These are phyloP conservation scores for Scheffersomyces illinoinensis DNA, from an alignment of 1,139 yeast species.

Conservation along the genomic window DNA sequence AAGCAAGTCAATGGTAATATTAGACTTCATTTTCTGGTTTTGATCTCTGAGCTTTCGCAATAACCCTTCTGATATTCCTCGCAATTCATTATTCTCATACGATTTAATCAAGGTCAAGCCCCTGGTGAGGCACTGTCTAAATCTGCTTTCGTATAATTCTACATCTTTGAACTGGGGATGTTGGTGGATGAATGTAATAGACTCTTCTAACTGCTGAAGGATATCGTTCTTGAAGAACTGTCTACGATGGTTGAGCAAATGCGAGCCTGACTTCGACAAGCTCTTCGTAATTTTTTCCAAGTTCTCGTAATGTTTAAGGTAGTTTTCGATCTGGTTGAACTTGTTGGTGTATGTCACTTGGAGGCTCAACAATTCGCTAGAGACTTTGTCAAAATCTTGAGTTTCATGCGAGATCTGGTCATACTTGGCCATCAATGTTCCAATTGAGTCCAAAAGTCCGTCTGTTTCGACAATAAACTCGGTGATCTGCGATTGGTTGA, in stretches of 20 bases:
- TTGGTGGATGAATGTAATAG: slow-evolving; percentile 32
- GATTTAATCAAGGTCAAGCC: slow-evolving; percentile 75
- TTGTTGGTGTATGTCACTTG: slow-evolving; percentile 46
- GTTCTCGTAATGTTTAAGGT: slow-evolving; percentile 64
- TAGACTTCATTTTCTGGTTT: slow-evolving; percentile 2
- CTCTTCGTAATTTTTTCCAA: slow-evolving; percentile 69
- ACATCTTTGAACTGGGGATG: slow-evolving; percentile 64
- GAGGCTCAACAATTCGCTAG: slow-evolving; percentile 54
- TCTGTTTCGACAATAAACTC: slow-evolving; percentile 43
- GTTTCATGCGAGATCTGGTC: slow-evolving; percentile 62
- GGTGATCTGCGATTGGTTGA: slow-evolving; percentile 33
- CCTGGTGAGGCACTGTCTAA: slow-evolving; percentile 83
- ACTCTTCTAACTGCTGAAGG: slow-evolving; percentile 60
- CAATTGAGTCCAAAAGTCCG: slow-evolving; percentile 40
- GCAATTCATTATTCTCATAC: slow-evolving; percentile 58
- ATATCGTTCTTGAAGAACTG: slow-evolving; percentile 29
- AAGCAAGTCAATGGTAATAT: slow-evolving; percentile 25
- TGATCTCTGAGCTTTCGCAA: slow-evolving; percentile 21
- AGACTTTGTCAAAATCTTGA: slow-evolving; percentile 58
- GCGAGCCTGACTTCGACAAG: slow-evolving; percentile 64
- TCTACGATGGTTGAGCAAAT: slow-evolving; percentile 55
- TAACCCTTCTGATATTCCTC: slow-evolving; percentile 47
- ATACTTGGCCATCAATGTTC: slow-evolving; percentile 49
- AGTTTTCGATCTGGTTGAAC: slow-evolving; percentile 50
- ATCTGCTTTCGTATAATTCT: slow-evolving; percentile 69